Conservation (phyloP, 768 basidiomycete species). For the Auricularia sp. region DNA sequence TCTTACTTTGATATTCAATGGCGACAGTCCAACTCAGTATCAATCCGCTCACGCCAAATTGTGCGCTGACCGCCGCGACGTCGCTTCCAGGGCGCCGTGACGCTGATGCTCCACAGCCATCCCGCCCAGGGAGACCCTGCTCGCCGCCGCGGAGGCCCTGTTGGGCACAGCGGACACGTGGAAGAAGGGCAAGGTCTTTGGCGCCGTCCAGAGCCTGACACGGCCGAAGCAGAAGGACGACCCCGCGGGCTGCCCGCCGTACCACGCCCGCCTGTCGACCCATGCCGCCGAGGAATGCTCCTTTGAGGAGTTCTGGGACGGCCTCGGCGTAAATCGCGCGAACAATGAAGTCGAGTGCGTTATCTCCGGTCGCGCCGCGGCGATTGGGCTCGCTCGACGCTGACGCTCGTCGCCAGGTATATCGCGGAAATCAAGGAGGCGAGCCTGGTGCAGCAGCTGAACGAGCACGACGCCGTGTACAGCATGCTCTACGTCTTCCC, state of each 20-base stretch:
- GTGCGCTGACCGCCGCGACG: background rate
- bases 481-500: conserved; percentile 62
- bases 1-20: background rate
- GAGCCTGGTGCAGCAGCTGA: conserved; percentile 45
- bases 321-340: conserved; percentile 54
- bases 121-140: background rate
- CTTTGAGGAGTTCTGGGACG: conserved; percentile 66
- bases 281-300: conserved; percentile 56
- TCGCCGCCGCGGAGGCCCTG: background rate
- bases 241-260: conserved; percentile 43
- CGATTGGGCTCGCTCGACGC: too few species aligned
- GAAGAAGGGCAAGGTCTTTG: background rate
- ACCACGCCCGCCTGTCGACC: conserved; percentile 60
- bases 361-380: too few species aligned
- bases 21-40: background rate
- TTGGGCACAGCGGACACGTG: background rate
- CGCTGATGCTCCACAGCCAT: background rate
- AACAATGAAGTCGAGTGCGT: conserved; percentile 58
- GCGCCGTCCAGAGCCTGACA: background rate
- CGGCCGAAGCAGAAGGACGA: background rate
- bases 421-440: conserved; percentile 56
- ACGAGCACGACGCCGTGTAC: conserved; percentile 57
- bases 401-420: conserved; percentile 33
- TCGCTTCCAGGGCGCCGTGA: background rate
- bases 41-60: background rate